Evolutionary conservation across 331 rosid species (phyloP).

Genomic region (Telfairia occidentalis): DNA sequence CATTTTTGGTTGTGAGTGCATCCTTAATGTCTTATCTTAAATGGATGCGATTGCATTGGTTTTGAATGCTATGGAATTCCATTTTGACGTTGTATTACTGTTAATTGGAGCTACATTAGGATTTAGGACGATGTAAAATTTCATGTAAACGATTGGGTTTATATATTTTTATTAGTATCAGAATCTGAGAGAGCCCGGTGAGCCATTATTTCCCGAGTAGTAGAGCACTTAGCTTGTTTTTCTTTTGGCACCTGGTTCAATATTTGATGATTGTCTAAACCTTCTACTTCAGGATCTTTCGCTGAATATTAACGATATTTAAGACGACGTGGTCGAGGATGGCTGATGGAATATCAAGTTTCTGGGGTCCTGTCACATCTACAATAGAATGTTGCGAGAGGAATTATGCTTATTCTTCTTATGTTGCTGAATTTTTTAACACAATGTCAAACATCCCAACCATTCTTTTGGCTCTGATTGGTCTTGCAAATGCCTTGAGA

Average conservation of each 20-base stretch:
- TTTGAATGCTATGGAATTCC: not conserved
- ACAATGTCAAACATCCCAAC: conserved; percentile 63
- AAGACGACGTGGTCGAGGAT: conserved; percentile 25
- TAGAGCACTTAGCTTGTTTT: not conserved
- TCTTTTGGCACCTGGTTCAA: not conserved
- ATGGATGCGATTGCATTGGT: not conserved
- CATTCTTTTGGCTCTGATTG: conserved; percentile 71
- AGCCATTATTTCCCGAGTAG: not conserved
- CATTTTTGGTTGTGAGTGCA: not conserved
- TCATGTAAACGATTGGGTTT: not conserved
- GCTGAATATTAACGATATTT: conserved; percentile 11
- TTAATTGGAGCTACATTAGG: not conserved
- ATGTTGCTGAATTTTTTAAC: conserved; percentile 72
- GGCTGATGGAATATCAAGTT: conserved; percentile 58
- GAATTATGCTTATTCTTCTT: conserved; percentile 62
- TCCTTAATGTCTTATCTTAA: not conserved
- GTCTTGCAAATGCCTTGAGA: conserved; percentile 59
- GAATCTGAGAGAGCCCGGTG: not conserved
- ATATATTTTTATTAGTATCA: not conserved
- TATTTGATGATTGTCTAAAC: not conserved
- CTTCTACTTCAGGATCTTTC: not conserved
- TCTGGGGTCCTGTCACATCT: conserved; percentile 96
- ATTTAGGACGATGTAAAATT: not conserved
- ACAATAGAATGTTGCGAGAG: conserved; percentile 66
- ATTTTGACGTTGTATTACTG: not conserved